Percentiles rank a stretch among this genome's conserved stretches.
Evolutionary conservation across 225 moss, liverwort and hornwort species (phyloP).

Genomic region (Pseudisothecium myosuroides): DNA sequence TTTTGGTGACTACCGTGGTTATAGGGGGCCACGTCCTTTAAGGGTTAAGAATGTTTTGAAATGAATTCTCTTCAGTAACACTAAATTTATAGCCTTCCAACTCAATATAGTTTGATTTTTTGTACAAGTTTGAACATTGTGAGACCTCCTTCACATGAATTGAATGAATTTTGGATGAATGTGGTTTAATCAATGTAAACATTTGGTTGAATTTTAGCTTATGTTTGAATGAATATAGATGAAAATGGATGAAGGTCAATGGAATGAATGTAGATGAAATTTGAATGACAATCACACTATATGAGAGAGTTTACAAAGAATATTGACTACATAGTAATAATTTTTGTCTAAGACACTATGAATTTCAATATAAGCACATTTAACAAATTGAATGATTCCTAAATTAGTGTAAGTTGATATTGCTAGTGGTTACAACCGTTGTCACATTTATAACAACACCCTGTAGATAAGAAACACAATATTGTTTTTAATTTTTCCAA

Average conservation of each 20-base stretch:
- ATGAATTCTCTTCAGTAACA: background rate
- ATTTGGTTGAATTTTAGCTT: background rate
- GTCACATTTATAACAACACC: background rate
- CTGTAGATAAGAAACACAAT: background rate
- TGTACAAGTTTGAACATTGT: rapidly evolving
- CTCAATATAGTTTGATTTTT: background rate
- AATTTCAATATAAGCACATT: background rate
- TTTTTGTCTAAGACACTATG: background rate
- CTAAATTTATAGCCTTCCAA: too few species aligned
- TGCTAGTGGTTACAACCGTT: background rate
- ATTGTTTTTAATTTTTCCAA: background rate
- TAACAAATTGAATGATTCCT: background rate
- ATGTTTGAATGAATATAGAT: background rate
- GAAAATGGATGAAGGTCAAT: background rate
- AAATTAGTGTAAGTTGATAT: background rate
- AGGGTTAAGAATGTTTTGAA: background rate
- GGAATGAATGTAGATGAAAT: background rate
- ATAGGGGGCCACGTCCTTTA: too few species aligned
- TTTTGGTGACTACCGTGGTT: too few species aligned
- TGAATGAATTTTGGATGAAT: background rate
- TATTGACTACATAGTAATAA: background rate
- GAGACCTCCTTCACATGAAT: background rate
- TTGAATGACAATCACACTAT: background rate
- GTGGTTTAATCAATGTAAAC: background rate
- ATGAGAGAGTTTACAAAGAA: background rate